phyloP scores from a whole-genome alignment of 1,284 basidiomycete genomes.

The Ustilago esculenta region DNA sequence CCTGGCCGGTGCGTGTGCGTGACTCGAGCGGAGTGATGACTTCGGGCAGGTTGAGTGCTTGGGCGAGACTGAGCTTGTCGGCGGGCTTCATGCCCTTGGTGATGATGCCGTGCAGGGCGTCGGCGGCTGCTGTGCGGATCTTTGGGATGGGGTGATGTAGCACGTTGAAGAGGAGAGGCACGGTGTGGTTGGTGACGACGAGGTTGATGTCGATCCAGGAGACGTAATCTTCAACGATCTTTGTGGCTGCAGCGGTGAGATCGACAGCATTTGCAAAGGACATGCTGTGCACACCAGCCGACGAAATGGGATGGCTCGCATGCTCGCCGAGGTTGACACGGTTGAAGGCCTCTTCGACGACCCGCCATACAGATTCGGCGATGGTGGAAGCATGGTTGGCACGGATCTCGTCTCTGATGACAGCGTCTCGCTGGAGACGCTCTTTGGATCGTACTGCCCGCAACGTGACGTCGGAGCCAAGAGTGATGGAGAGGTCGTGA shows the following conservation, averaged over 20 bases:
- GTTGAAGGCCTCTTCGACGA: conserved; percentile 77
- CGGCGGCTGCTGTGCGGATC: conserved; percentile 80
- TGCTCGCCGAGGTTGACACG: conserved; percentile 45
- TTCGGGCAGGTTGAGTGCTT: conserved; percentile 76
- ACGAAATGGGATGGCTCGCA: conserved; percentile 7
- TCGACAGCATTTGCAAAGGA: conserved; percentile 67
- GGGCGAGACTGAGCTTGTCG: conserved; percentile 90
- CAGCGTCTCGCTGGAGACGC: conserved; percentile 63
- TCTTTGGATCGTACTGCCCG: conserved; percentile 62
- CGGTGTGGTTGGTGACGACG: conserved; percentile 88
- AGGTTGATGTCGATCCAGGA: conserved; percentile 98
- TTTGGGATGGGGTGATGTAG: conserved; percentile 77
- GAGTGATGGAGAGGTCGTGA: conserved; percentile 64
- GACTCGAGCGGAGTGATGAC: conserved; percentile 56
- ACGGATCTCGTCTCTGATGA: conserved; percentile 64
- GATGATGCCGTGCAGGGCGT: conserved; percentile 82
- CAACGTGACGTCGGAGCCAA: conserved; percentile 64
- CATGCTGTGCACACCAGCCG: conserved; percentile 71
- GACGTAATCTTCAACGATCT: conserved; percentile 91
- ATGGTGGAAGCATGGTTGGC: conserved; percentile 78
- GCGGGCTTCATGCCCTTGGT: conserved; percentile 90
- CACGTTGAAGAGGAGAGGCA: conserved; percentile 84
- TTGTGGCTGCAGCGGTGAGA: conserved; percentile 79
- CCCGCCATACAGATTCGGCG: conserved; percentile 84
- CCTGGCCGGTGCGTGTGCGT: conserved; percentile 47